Evolutionary conservation across 768 basidiomycete genomes (phyloP).

Genomic region (Xerocomellus amylosporus): DNA sequence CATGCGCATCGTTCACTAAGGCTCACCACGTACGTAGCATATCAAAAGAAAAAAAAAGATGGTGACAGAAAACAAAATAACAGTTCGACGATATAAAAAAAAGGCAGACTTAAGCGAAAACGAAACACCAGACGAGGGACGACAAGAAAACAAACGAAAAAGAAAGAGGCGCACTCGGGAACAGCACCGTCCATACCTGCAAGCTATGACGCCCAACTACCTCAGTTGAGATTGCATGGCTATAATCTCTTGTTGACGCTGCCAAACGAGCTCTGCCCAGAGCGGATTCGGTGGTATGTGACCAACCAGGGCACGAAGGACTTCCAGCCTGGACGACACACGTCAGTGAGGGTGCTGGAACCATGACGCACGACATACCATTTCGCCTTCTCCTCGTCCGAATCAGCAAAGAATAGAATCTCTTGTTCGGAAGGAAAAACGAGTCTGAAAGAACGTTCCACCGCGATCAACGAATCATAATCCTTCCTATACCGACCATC

Average conservation of each 20-base stretch:
- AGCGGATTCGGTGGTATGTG: slow-evolving; percentile 89
- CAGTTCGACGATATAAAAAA: background rate
- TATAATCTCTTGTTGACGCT: slow-evolving; percentile 56
- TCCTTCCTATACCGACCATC: slow-evolving; percentile 48
- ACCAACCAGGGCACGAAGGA: slow-evolving; percentile 79
- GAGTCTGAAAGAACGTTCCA: slow-evolving; percentile 83
- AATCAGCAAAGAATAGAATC: slow-evolving; percentile 90
- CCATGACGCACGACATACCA: slow-evolving; percentile 55
- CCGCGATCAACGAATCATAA: slow-evolving; percentile 61
- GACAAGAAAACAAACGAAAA: slow-evolving; percentile 8
- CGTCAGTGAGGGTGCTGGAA: background rate
- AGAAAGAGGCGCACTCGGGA: background rate
- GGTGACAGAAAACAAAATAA: background rate
- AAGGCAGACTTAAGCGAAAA: slow-evolving; percentile 4
- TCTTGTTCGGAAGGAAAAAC: slow-evolving; percentile 74
- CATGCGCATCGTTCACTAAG: slow-evolving; percentile 12
- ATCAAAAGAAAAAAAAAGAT: background rate
- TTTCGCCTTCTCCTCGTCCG: slow-evolving; percentile 78
- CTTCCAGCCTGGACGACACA: slow-evolving; percentile 64
- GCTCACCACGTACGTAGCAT: slow-evolving; percentile 16
- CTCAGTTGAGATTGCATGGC: slow-evolving; percentile 13
- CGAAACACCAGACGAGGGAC: slow-evolving; percentile 3
- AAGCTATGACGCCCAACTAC: background rate
- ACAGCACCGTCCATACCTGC: background rate
- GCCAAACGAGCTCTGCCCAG: slow-evolving; percentile 91